These are phyloP conservation scores for Apophysomyces sp. DNA, from an alignment of 371 early-diverging fungal species.

Conservation along the genomic window DNA sequence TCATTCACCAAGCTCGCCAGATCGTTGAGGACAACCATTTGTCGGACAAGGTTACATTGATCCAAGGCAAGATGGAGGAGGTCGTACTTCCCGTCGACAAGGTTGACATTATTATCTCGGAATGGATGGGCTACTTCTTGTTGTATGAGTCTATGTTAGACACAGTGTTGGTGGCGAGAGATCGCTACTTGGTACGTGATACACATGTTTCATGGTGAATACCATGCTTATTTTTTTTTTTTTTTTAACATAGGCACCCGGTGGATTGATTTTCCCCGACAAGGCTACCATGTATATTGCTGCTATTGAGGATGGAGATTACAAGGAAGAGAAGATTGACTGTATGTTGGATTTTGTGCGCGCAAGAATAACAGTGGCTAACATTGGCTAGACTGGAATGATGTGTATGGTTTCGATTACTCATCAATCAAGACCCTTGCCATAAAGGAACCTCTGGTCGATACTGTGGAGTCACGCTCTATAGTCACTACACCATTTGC, in stretches of 20 bases:
- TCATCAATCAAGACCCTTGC: slow-evolving; percentile 85
- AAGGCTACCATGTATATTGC: slow-evolving; percentile 89
- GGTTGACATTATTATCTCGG: slow-evolving; percentile 95
- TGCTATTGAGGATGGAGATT: slow-evolving; percentile 93
- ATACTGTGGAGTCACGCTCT: slow-evolving; percentile 81
- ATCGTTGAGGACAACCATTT: slow-evolving; percentile 91
- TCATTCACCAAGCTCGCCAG: slow-evolving; percentile 89
- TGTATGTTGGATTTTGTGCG: slow-evolving; percentile 37
- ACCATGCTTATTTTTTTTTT: too few relatives aligned
- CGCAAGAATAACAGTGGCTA: neutral
- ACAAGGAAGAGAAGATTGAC: slow-evolving; percentile 91
- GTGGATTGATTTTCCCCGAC: slow-evolving; percentile 91
- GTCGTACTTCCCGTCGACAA: slow-evolving; percentile 87
- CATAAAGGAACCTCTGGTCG: slow-evolving; percentile 91
- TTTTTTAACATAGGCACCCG: slow-evolving; percentile 46
- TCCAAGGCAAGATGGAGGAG: slow-evolving; percentile 97
- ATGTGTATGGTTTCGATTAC: slow-evolving; percentile 95
- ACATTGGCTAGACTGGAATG: slow-evolving; percentile 72
- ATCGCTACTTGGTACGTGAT: slow-evolving; percentile 78
- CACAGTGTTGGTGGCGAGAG: slow-evolving; percentile 94
- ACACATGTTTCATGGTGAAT: slow-evolving; percentile 2
- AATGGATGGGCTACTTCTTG: slow-evolving; percentile 99
- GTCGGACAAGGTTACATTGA: slow-evolving; percentile 78
- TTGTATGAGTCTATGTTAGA: slow-evolving; percentile 98
- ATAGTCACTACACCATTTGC: slow-evolving; percentile 71